Base-by-base conservation (phyloP, 768 basidiomycete species). In the Auricularia sp. region DNA sequence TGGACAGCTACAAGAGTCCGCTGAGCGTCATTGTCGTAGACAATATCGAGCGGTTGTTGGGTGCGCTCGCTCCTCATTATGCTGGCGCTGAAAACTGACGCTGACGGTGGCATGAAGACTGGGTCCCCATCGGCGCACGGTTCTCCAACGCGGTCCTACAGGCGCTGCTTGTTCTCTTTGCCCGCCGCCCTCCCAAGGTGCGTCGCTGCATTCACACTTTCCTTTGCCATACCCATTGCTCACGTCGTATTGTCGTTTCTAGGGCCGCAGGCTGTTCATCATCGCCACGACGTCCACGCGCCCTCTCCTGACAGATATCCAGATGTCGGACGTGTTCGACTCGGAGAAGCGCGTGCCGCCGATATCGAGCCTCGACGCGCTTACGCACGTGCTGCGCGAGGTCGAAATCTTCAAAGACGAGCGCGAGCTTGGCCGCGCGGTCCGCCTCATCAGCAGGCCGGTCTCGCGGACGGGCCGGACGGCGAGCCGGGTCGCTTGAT, bases 1-100 rank as follows among this genome's bases (percentile, higher is more conserved):
- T 82, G 60, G 97, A 99, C 76, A 93, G 91, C 67, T 95, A 98
- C 76, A 99, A 98, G 83, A 94, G 92, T 80, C 95, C 96, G 6
- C 73, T 95, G 66, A 98, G 96, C 71, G 92, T 98, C 2, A 86
- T 99, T 62, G 93, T 99, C 8, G 88, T 99, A 12, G 97, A 99
- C 72, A 94, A 87, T 68, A 81, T 99, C 65, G 97, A 99, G 75
- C 84, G 96, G 42, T 77, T 99, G 64, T 80, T 99, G 61, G 95
- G 94, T 94, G 56, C 66, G 87, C 72, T 18, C 14, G 1, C 56
- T 3, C 51, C 8, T 51, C 35, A 23, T 10, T 29, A 3, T 14
- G n/a, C 4, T 21, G 62, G 62, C 54, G 53, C 61, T 69, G 14
- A 11, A 11, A 6, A 29, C 16, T 51, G 61, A 44, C 43, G 16